A percentile compares a stretch with the other conserved stretches of the same genome.
Conservation (phyloP, 2,329 filamentous ascomycete species). For the Penicillium hordei region DNA sequence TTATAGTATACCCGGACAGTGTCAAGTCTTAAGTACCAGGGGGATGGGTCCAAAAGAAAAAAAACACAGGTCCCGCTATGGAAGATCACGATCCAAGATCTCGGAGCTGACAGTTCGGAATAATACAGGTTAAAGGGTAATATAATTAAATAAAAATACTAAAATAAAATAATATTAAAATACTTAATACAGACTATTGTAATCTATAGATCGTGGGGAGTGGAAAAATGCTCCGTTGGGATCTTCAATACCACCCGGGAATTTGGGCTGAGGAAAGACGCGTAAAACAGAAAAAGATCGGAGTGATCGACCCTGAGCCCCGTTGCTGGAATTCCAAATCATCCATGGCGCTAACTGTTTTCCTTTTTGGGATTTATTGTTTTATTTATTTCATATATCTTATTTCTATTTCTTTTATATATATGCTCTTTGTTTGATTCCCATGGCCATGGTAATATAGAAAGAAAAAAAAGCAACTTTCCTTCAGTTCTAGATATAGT, state of each 20-base stretch:
- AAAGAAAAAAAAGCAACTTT: background rate
- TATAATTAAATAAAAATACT: background rate
- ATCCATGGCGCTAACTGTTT: slow-evolving; percentile 4
- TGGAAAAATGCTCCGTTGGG: slow-evolving; percentile 21
- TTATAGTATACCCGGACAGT: slow-evolving; percentile 16
- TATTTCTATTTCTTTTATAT: background rate
- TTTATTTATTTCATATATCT: too few relatives aligned
- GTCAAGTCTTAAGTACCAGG: slow-evolving; percentile 26
- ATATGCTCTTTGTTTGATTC: background rate
- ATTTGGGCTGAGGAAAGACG: slow-evolving; percentile 28
- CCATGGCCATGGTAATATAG: background rate
- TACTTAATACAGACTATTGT: slow-evolving; percentile 10
- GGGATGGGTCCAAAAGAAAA: slow-evolving; percentile 37
- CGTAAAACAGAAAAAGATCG: slow-evolving; percentile 21
- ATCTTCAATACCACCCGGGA: slow-evolving; percentile 29
- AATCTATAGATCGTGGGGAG: slow-evolving; percentile 15
- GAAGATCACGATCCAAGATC: slow-evolving; percentile 44
- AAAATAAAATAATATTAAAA: slow-evolving; percentile 4
- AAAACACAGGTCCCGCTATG: slow-evolving; percentile 33
- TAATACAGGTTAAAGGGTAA: slow-evolving; percentile 19
- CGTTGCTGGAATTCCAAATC: slow-evolving; percentile 32
- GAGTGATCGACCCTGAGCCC: slow-evolving; percentile 31
- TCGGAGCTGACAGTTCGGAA: slow-evolving; percentile 40
- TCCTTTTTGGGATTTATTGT: slow-evolving; percentile 1
- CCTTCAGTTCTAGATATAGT: background rate